Evolutionary conservation across 2,329 filamentous ascomycete genomes (phyloP).

Genomic region (Paecilomyces formosus): DNA sequence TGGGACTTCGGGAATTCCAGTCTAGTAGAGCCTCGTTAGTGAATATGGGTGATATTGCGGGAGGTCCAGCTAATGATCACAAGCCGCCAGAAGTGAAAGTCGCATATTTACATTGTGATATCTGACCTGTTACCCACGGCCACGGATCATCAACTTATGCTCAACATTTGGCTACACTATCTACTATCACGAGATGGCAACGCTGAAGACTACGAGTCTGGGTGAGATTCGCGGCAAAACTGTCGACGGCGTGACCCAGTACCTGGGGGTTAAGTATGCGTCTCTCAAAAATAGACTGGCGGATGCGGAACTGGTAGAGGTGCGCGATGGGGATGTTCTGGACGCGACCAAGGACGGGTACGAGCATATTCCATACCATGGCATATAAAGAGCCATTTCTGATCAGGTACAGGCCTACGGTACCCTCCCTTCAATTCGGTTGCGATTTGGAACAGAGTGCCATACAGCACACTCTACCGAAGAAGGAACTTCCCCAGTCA

Average conservation of each 20-base stretch:
- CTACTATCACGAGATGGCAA: conserved; percentile 2
- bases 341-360: conserved; percentile 32
- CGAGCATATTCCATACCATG: conserved; percentile 1
- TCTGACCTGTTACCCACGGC: too few species aligned
- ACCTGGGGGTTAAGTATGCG: conserved; percentile 32
- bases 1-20: background rate
- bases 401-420: conserved; percentile 25
- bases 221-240: conserved; percentile 20
- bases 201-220: conserved; percentile 18
- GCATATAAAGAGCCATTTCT: background rate
- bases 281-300: conserved; percentile 25
- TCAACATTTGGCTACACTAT: background rate
- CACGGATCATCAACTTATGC: background rate
- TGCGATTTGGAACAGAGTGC: conserved; percentile 41
- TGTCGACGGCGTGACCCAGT: conserved; percentile 22
- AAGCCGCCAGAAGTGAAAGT: background rate
- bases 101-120: too few species aligned
- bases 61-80: background rate
- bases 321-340: conserved; percentile 14
- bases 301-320: conserved; percentile 22
- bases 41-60: background rate
- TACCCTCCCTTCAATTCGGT: conserved; percentile 32
- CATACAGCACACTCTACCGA: conserved; percentile 42
- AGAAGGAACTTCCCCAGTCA: conserved; percentile 31
- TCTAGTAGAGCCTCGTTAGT: too few species aligned